Evolutionary conservation across 2,329 filamentous ascomycete genomes (phyloP).

Genomic region (Ceratocystis huliohia): DNA sequence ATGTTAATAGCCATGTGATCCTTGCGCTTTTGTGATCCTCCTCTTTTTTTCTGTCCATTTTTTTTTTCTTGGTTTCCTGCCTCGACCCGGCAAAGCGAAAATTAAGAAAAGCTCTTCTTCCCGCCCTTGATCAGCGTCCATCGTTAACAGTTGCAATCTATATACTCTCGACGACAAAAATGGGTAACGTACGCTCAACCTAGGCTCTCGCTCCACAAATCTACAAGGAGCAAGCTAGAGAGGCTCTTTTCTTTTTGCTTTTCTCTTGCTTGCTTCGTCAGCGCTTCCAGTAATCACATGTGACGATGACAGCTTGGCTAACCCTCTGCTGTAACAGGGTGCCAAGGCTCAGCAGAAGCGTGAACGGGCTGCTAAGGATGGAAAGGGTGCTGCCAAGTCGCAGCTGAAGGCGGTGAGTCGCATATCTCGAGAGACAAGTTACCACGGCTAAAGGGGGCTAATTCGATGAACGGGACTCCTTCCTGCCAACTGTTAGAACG

Average conservation of each 20-base stretch:
- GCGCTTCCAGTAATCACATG: constrained; percentile 18
- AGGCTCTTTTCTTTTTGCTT: not conserved
- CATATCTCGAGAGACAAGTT: not conserved
- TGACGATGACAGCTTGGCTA: not conserved
- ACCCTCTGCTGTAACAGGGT: constrained; percentile 33
- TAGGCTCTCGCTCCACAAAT: not conserved
- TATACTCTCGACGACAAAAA: not conserved
- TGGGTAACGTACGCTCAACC: constrained; percentile 23
- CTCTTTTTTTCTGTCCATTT: constrained; percentile 4
- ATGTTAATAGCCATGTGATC: not conserved
- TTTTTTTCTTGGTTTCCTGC: not conserved
- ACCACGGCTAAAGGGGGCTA: not conserved
- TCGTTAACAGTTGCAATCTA: not conserved
- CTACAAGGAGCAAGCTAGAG: not conserved
- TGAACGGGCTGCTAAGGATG: constrained; percentile 55
- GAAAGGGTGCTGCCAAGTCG: constrained; percentile 46
- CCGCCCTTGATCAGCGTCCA: not conserved
- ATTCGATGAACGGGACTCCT: not conserved
- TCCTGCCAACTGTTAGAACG: constrained; percentile 42
- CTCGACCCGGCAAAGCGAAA: not conserved
- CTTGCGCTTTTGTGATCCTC: not conserved
- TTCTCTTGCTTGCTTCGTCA: not conserved
- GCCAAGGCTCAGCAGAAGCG: constrained; percentile 59
- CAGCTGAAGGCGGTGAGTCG: constrained; percentile 53
- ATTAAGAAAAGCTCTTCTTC: not conserved